Percentiles rank a stretch among this genome's conserved stretches.
These are phyloP conservation scores for Neonectria faginata DNA, from an alignment of 2,329 filamentous ascomycete species.

Conservation along the genomic window DNA sequence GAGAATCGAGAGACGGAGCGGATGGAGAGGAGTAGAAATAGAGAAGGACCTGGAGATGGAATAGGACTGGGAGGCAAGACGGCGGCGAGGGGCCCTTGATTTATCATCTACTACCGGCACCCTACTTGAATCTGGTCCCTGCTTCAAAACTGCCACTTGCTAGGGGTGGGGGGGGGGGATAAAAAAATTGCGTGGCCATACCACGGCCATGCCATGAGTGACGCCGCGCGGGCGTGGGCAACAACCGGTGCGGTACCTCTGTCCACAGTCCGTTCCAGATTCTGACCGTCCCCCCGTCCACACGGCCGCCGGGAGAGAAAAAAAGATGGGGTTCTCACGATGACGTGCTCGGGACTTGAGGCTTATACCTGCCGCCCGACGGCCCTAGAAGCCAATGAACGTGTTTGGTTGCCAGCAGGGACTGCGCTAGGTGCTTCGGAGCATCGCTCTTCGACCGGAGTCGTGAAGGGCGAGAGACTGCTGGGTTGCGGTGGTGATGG, in stretches of 20 bases:
- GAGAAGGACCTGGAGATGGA: not conserved
- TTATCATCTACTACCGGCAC: conserved; percentile 42
- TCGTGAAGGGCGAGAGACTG: not conserved
- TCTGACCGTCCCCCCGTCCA: conserved; percentile 17
- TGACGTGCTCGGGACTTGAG: conserved; percentile 52
- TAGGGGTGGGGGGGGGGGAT: conserved; percentile 31
- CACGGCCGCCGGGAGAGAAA: conserved; percentile 31
- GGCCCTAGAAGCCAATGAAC: conserved; percentile 44
- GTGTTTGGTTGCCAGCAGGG: conserved; percentile 10
- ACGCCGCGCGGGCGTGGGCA: conserved; percentile 20
- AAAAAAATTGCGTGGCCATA: conserved; percentile 44
- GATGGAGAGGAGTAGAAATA: conserved; percentile 16
- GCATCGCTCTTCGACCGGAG: conserved; percentile 43
- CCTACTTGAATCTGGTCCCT: conserved; percentile 36
- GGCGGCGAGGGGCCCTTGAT: conserved; percentile 32
- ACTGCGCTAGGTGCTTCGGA: conserved; percentile 42
- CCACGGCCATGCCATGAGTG: conserved; percentile 13
- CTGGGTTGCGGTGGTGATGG: not conserved
- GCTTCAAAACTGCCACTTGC: conserved; percentile 31
- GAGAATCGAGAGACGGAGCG: conserved; percentile 2
- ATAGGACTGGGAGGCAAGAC: conserved; percentile 17
- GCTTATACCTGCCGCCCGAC: conserved; percentile 47
- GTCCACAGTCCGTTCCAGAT: conserved; percentile 4
- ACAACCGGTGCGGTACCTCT: conserved; percentile 8
- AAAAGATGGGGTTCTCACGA: conserved; percentile 44